A percentile compares a stretch with the other conserved stretches of the same genome.
These are phyloP conservation scores for Boletus huronensis DNA, from an alignment of 768 basidiomycete genomes.

Conservation along the genomic window DNA sequence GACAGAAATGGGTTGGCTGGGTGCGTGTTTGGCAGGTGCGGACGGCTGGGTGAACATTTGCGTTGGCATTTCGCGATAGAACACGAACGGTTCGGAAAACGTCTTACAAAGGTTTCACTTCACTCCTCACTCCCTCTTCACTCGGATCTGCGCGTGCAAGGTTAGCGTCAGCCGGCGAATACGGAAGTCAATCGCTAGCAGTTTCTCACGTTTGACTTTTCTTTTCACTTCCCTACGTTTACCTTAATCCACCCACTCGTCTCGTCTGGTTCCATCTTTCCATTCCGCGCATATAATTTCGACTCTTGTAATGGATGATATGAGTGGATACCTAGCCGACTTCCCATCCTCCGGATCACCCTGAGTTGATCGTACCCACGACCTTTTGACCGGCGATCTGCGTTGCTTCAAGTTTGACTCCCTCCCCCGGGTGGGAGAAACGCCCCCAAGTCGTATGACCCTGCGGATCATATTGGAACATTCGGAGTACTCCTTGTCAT, in stretches of 20 bases:
- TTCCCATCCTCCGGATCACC: background rate
- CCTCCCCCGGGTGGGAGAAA: background rate
- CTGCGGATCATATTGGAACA: background rate
- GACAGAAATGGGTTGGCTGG: slow-evolving; percentile 92
- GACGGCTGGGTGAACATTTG: slow-evolving; percentile 96
- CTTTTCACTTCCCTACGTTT: background rate
- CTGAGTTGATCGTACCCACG: background rate
- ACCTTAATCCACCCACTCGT: background rate
- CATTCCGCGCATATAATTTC: slow-evolving; percentile 9
- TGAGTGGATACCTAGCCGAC: slow-evolving; percentile 5
- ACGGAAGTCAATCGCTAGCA: background rate
- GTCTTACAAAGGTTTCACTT: background rate
- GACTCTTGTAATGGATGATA: slow-evolving; percentile 14
- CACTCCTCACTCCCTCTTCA: background rate
- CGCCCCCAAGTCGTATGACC: no score
- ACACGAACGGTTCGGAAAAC: background rate
- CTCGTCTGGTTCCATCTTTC: background rate
- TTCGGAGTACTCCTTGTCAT: background rate
- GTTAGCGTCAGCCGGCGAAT: background rate
- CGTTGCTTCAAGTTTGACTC: background rate
- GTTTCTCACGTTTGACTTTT: background rate
- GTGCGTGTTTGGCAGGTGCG: slow-evolving; percentile 84
- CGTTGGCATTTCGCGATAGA: slow-evolving; percentile 51
- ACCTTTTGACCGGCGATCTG: background rate
- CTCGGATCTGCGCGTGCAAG: background rate